Conservation (phyloP, 2,329 filamentous ascomycete genomes). For the Trichoderma sp. region DNA sequence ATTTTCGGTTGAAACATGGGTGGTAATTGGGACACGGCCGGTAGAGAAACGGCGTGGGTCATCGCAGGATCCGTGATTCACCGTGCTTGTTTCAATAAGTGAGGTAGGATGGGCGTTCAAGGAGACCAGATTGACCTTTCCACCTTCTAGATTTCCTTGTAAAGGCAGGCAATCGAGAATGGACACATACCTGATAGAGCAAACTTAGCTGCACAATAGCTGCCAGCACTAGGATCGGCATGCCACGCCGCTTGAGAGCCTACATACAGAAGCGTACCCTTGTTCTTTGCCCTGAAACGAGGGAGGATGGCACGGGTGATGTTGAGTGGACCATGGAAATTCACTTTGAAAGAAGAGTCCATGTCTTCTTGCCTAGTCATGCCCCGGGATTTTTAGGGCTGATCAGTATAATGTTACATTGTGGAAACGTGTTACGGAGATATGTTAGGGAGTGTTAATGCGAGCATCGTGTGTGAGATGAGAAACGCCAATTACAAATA, state of each 20-base stretch:
- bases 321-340: slow-evolving; percentile 39
- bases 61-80: neutral
- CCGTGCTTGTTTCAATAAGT: neutral
- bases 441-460: neutral
- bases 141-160: neutral
- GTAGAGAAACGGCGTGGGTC: neutral
- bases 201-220: slow-evolving; percentile 34
- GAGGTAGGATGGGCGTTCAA: neutral
- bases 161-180: neutral
- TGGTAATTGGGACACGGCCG: neutral
- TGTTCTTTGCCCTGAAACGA: slow-evolving; percentile 29
- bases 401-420: neutral
- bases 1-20: neutral
- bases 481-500: neutral
- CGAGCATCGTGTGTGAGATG: neutral
- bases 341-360: slow-evolving; percentile 32
- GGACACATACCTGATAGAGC: slow-evolving; percentile 30
- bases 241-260: slow-evolving; percentile 37
- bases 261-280: slow-evolving; percentile 35
- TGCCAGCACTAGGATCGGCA: slow-evolving; percentile 30
- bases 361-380: slow-evolving; percentile 26
- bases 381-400: neutral
- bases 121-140: neutral
- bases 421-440: neutral
- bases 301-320: slow-evolving; percentile 36